Conservation (phyloP, 495 filamentous ascomycete genomes). For the Aspergillus haitiensis region DNA sequence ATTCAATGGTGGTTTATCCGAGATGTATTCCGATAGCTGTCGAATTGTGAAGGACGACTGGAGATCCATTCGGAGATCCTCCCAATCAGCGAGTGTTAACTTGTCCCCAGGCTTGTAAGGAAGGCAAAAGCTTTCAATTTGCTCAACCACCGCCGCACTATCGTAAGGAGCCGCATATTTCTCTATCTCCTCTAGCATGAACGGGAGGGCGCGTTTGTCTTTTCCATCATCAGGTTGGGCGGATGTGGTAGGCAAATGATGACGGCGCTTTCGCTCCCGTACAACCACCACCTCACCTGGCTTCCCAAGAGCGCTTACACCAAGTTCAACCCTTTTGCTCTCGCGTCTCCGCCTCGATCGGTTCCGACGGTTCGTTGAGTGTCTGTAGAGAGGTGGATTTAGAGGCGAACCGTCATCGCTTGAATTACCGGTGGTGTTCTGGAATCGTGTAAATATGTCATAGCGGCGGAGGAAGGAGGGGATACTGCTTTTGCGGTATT, state of each 20-base stretch:
- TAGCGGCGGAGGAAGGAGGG: constrained; percentile 13
- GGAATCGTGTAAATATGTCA: constrained; percentile 25
- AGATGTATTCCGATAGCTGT: constrained; percentile 39
- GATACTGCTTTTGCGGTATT: constrained; percentile 9
- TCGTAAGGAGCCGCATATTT: constrained; percentile 20
- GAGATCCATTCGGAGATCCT: constrained; percentile 30
- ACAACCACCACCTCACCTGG: constrained; percentile 47
- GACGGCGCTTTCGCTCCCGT: constrained; percentile 20
- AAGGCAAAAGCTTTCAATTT: constrained; percentile 31
- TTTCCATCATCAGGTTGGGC: background rate
- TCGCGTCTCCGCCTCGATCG: constrained; percentile 2
- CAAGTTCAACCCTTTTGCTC: constrained; percentile 25
- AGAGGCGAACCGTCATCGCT: constrained; percentile 5
- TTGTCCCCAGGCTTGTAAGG: constrained; percentile 25
- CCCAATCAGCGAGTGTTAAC: constrained; percentile 29
- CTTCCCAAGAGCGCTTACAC: constrained; percentile 41
- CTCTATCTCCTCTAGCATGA: constrained; percentile 35
- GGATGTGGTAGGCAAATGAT: constrained; percentile 6
- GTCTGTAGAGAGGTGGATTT: constrained; percentile 6
- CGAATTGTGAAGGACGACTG: constrained; percentile 35
- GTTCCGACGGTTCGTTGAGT: constrained; percentile 5
- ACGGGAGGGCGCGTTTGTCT: constrained; percentile 20
- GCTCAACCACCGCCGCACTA: constrained; percentile 13
- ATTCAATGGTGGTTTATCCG: background rate
- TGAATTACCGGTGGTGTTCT: constrained; percentile 22